phyloP scores from a whole-genome alignment of 2,329 filamentous ascomycete genomes.

The Ophiosphaerella korrae region DNA sequence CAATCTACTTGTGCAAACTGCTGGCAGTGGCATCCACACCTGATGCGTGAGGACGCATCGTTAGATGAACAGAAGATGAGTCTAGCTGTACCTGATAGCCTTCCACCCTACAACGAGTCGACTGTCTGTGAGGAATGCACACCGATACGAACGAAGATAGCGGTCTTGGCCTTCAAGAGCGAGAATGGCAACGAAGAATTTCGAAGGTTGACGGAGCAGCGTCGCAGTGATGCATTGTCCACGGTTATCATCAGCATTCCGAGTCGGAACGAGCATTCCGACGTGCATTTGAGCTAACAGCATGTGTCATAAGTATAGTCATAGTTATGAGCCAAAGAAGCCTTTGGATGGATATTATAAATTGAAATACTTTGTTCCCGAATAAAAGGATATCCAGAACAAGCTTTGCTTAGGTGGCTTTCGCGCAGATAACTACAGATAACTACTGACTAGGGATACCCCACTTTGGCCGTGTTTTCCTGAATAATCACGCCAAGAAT shows the following conservation, averaged over 20 bases:
- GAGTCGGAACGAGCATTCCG: no score
- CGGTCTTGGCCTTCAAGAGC: not conserved
- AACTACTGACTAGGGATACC: constrained; percentile 2
- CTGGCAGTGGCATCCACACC: constrained; percentile 13
- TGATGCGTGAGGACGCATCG: not conserved
- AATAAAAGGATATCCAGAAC: no score
- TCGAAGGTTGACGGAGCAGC: no score
- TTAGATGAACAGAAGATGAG: not conserved
- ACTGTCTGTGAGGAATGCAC: constrained; percentile 3
- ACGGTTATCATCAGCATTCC: no score
- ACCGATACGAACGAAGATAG: not conserved
- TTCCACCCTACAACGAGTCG: not conserved
- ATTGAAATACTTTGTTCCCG: no score
- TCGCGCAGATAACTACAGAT: not conserved
- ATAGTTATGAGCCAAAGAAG: no score
- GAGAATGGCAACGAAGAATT: not conserved
- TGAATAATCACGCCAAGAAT: constrained; percentile 16
- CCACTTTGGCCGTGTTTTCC: constrained; percentile 4
- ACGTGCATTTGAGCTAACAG: no score
- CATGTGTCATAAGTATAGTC: no score
- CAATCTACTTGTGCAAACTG: constrained; percentile 19
- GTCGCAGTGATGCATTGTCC: no score
- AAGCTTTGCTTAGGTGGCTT: not conserved
- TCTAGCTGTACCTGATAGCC: not conserved
- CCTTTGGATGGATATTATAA: no score